These are phyloP conservation scores for Pinus tabuliformis DNA, from an alignment of 75 land plant genomes.

Conservation along the genomic window DNA sequence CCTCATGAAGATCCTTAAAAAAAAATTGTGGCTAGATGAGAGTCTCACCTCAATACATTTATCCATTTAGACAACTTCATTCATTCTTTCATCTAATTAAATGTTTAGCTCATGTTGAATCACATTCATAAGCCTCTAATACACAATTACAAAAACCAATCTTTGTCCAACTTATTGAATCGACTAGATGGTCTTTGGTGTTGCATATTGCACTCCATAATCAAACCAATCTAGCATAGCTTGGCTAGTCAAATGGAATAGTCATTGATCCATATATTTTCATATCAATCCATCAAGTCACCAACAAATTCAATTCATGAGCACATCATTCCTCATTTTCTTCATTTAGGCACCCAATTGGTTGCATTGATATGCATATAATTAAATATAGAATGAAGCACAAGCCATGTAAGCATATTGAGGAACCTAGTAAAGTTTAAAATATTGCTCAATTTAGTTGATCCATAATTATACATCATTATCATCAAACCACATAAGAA, in stretches of 20 bases:
- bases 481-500: background rate
- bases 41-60: background rate
- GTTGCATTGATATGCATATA: background rate
- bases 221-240: background rate
- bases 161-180: background rate
- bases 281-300: background rate
- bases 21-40: background rate
- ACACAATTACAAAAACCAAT: background rate
- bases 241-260: background rate
- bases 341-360: background rate
- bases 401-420: background rate
- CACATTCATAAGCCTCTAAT: background rate
- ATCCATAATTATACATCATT: background rate
- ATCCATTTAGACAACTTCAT: background rate
- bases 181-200: too few relatives aligned
- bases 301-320: background rate
- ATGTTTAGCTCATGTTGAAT: background rate
- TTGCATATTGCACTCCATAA: background rate
- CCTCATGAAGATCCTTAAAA: background rate
- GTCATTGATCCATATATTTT: background rate
- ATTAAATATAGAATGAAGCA: background rate
- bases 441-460: background rate
- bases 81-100: background rate
- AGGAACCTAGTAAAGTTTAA: background rate
- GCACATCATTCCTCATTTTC: background rate